A percentile compares a stretch with the other conserved stretches of the same genome.
phyloP scores from a whole-genome alignment of 208 protist species.

The Leishmania tropica region DNA sequence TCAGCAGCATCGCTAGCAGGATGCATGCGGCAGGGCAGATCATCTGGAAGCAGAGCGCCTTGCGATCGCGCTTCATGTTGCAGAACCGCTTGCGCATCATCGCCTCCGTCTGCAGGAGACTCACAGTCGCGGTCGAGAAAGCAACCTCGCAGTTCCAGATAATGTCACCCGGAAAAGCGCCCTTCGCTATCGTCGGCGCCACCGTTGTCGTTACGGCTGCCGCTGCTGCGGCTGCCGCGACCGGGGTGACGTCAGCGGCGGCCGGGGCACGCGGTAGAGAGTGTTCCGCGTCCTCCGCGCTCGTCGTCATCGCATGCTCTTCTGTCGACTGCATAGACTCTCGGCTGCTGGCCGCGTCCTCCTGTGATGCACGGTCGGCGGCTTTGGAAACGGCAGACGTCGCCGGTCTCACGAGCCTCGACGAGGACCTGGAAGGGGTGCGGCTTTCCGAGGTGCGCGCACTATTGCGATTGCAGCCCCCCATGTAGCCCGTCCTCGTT shows the following conservation, averaged over 20 bases:
- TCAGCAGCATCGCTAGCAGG: constrained; percentile 61
- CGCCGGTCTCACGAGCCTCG: background rate
- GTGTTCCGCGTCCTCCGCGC: background rate
- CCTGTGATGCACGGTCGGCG: background rate
- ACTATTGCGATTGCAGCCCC: background rate
- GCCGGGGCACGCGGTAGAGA: background rate
- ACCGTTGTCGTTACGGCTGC: background rate
- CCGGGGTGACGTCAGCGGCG: background rate
- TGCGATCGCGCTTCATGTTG: constrained; percentile 50
- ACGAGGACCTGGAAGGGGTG: background rate
- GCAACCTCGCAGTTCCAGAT: constrained; percentile 21
- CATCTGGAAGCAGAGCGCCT: constrained; percentile 60
- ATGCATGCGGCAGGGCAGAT: constrained; percentile 55
- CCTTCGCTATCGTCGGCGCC: background rate
- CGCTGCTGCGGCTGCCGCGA: background rate
- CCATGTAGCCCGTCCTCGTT: background rate
- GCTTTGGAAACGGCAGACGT: background rate
- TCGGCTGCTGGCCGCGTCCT: background rate
- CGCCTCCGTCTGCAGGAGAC: constrained; percentile 32
- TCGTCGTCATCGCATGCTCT: background rate
- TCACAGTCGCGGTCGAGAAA: background rate
- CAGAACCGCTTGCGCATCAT: constrained; percentile 54
- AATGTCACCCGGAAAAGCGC: background rate
- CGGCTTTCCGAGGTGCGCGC: background rate
- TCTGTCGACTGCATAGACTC: background rate